These are phyloP conservation scores for Tuber borchii DNA, from an alignment of 495 filamentous ascomycete species.

Conservation along the genomic window DNA sequence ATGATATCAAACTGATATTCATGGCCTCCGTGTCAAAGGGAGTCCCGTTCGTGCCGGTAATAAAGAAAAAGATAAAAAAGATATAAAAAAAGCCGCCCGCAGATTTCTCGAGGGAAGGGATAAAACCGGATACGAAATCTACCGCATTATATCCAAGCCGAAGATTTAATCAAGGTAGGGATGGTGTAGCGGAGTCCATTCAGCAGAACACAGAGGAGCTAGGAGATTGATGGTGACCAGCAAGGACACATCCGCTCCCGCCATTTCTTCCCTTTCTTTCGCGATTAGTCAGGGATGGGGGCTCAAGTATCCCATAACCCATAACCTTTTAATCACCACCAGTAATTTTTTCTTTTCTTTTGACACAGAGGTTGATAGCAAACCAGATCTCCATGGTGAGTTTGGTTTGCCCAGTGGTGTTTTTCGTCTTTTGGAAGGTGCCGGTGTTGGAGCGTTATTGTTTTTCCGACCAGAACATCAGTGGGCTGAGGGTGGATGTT, in stretches of 20 bases:
- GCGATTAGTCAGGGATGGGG: conserved; percentile 1
- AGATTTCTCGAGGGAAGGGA: background rate
- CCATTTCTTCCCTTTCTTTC: background rate
- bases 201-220: background rate
- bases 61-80: background rate
- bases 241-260: background rate
- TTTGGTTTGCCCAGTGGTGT: background rate
- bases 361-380: background rate
- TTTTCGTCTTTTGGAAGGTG: background rate
- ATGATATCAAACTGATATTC: background rate
- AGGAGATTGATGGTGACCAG: background rate
- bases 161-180: background rate
- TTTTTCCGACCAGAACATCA: background rate
- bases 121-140: background rate
- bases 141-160: background rate
- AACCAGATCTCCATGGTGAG: background rate
- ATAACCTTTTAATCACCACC: background rate
- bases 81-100: background rate
- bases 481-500: background rate
- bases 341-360: background rate
- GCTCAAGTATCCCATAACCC: background rate
- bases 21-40: background rate
- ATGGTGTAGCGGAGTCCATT: background rate
- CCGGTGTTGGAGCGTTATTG: background rate
- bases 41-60: background rate